phyloP scores from a whole-genome alignment of 441 rosid species.

The Euphorbia celastroides region DNA sequence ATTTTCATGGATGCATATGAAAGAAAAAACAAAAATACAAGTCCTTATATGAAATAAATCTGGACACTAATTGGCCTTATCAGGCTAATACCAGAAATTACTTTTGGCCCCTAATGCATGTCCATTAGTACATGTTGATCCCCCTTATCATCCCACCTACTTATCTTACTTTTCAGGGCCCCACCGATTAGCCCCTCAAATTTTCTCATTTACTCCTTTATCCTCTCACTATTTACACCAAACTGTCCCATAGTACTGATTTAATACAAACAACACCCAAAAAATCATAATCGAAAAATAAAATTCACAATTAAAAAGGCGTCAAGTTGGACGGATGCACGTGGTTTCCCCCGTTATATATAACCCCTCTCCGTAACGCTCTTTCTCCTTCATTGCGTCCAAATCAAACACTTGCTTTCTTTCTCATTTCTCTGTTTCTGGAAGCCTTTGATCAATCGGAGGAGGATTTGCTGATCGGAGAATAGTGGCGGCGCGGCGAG shows the following conservation, averaged over 20 bases:
- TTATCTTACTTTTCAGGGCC: slow-evolving; percentile 14
- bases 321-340: slow-evolving; percentile 22
- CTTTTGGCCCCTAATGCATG: slow-evolving; percentile 11
- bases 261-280: neutral
- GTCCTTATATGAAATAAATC: slow-evolving; percentile 15
- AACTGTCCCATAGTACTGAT: neutral
- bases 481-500: neutral
- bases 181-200: slow-evolving; percentile 17
- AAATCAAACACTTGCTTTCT: neutral
- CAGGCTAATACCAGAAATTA: slow-evolving; percentile 17
- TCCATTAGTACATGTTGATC: slow-evolving; percentile 13
- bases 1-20: neutral
- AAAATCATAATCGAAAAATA: neutral
- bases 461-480: neutral
- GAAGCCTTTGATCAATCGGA: neutral
- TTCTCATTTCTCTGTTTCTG: slow-evolving; percentile 15
- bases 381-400: neutral
- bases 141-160: slow-evolving; percentile 17
- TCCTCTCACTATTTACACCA: slow-evolving; percentile 7
- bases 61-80: slow-evolving; percentile 9
- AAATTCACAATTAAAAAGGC: neutral
- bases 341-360: slow-evolving; percentile 24
- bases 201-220: slow-evolving; percentile 13
- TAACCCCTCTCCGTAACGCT: neutral
- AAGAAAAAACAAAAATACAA: neutral